Evolutionary conservation across 768 basidiomycete species (phyloP).

Genomic region (Suillus fuscotomentosus): DNA sequence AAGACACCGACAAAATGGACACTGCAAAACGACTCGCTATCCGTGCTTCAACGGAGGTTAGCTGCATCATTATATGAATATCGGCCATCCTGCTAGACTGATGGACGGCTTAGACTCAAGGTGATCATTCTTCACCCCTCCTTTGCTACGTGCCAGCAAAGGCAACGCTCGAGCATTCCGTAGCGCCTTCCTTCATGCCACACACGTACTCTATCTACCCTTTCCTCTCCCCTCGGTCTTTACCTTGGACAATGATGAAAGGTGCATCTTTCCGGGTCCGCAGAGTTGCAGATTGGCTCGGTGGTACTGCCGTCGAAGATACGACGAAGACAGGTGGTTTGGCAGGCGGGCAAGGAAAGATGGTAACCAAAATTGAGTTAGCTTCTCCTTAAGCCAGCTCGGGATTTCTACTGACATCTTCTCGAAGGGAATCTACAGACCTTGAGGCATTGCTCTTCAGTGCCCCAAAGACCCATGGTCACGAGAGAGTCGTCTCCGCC

Average conservation of each 20-base stretch:
- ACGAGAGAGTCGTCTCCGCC: constrained; percentile 32
- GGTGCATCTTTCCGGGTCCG: constrained; percentile 57
- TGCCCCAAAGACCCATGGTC: not conserved
- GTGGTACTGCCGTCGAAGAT: constrained; percentile 33
- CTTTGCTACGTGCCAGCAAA: constrained; percentile 32
- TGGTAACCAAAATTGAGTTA: constrained; percentile 38
- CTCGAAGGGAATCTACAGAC: not conserved
- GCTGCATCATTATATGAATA: constrained; percentile 8
- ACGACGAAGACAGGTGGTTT: constrained; percentile 38
- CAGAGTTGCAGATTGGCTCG: constrained; percentile 61
- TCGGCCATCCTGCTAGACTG: not conserved
- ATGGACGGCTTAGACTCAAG: not conserved
- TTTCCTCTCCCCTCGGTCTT: constrained; percentile 48
- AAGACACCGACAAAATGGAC: constrained; percentile 35
- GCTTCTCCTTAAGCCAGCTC: constrained; percentile 9
- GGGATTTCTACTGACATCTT: not conserved
- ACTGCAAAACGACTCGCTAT: constrained; percentile 52
- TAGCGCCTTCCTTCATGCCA: constrained; percentile 28
- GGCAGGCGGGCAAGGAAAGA: constrained; percentile 29
- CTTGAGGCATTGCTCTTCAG: constrained; percentile 3
- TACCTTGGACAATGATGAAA: constrained; percentile 46
- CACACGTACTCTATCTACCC: constrained; percentile 66
- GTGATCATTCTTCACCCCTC: constrained; percentile 10
- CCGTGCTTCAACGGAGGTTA: constrained; percentile 54
- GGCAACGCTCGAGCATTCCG: constrained; percentile 21